Evolutionary conservation across 1,284 basidiomycete species (phyloP).

Genomic region (Heterobasidion occidentale): DNA sequence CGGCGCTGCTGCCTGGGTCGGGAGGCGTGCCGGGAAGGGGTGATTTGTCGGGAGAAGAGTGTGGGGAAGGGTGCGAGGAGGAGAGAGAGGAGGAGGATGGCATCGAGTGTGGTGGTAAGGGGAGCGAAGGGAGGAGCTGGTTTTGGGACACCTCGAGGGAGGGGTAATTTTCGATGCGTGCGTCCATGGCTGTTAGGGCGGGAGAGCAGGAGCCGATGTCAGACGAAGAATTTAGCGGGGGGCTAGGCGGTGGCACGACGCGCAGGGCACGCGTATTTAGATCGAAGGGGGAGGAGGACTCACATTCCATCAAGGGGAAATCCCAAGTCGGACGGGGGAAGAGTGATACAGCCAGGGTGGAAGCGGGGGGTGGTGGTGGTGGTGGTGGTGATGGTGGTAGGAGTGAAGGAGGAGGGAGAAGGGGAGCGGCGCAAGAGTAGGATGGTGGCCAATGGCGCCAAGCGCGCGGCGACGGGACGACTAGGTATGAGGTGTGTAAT

Average conservation of each 20-base stretch:
- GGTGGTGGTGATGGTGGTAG: neutral
- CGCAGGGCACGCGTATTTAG: neutral
- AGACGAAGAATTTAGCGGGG: neutral
- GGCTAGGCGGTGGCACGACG: neutral
- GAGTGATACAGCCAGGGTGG: slow-evolving; percentile 13
- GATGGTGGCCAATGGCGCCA: neutral
- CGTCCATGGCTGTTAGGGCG: neutral
- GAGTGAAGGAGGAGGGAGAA: neutral
- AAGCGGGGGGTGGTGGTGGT: neutral
- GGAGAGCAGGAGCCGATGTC: neutral
- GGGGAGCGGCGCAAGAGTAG: slow-evolving; percentile 1
- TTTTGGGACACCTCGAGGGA: neutral
- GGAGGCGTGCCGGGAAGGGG: slow-evolving; percentile 1
- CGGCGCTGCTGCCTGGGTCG: slow-evolving; percentile 5
- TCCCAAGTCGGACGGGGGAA: slow-evolving; percentile 12
- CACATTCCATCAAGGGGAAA: slow-evolving; percentile 13
- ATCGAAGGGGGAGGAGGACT: slow-evolving; percentile 1
- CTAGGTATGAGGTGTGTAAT: neutral
- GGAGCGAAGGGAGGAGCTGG: neutral
- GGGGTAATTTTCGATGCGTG: neutral
- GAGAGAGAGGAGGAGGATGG: neutral
- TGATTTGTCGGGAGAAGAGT: slow-evolving; percentile 6
- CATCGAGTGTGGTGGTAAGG: neutral
- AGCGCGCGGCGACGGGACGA: neutral
- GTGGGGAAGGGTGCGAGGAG: slow-evolving; percentile 6